Percentiles rank a stretch among this genome's conserved stretches.
These are phyloP conservation scores for Fusarium illudens DNA, from an alignment of 2,329 filamentous ascomycete genomes.

Conservation along the genomic window DNA sequence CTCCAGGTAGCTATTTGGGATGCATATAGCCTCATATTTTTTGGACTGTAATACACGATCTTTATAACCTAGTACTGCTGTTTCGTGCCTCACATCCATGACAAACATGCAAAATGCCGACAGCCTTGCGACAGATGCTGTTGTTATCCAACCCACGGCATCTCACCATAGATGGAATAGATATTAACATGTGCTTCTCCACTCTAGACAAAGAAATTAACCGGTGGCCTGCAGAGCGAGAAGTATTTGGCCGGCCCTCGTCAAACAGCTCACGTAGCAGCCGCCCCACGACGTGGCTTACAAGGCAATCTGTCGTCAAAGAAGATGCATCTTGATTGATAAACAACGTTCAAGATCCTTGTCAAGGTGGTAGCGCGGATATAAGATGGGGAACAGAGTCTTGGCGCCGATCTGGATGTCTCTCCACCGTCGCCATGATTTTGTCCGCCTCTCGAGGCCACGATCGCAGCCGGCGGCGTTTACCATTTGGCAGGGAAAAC, in stretches of 20 bases:
- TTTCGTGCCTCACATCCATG: neutral
- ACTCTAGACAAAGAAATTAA: neutral
- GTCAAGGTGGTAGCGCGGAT: neutral
- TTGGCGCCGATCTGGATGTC: conserved; percentile 21
- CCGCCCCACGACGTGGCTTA: neutral
- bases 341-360: conserved; percentile 26
- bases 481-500: conserved; percentile 14
- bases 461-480: conserved; percentile 2
- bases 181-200: neutral
- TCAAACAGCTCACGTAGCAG: neutral
- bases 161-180: no score
- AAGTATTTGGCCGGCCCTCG: neutral
- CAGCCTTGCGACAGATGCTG: neutral
- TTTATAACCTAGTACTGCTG: no score
- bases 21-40: neutral
- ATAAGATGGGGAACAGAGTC: conserved; percentile 7
- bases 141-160: neutral
- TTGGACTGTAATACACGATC: neutral
- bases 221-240: neutral
- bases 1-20: neutral
- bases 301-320: neutral
- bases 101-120: neutral
- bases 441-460: conserved; percentile 6
- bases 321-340: conserved; percentile 23
- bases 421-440: conserved; percentile 12